phyloP scores from a whole-genome alignment of 306 rosid genomes.

The Lablab purpureus region DNA sequence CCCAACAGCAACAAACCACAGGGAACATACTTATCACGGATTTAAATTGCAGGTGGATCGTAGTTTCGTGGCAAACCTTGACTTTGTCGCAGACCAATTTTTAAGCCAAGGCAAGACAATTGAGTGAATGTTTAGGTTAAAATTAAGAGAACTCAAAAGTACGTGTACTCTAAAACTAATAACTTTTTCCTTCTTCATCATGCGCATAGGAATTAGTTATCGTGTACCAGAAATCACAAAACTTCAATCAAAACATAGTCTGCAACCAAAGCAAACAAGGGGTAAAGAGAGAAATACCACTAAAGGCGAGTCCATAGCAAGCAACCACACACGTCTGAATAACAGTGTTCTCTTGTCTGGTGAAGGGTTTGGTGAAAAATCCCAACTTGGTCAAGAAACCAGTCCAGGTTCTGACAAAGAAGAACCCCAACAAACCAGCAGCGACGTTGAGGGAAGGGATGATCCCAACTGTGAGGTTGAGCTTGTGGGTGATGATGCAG shows the following conservation, averaged over 20 bases:
- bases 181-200: no score
- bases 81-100: not conserved
- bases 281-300: conserved; percentile 46
- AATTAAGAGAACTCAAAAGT: no score
- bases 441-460: conserved; percentile 91
- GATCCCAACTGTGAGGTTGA: conserved; percentile 84
- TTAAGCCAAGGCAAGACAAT: not conserved
- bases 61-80: not conserved
- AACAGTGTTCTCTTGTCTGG: conserved; percentile 93
- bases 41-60: not conserved
- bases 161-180: no score
- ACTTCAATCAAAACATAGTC: no score
- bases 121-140: not conserved
- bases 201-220: no score
- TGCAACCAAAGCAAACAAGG: not conserved
- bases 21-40: not conserved
- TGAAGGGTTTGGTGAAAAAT: conserved; percentile 66
- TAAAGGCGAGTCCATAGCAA: conserved; percentile 92
- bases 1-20: not conserved
- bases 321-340: conserved; percentile 99
- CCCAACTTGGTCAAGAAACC: conserved; percentile 64
- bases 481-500: conserved; percentile 91
- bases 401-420: conserved; percentile 89
- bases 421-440: conserved; percentile 85
- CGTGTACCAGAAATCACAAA: not conserved